A percentile compares a stretch with the other conserved stretches of the same genome.
phyloP scores from a whole-genome alignment of 2,329 filamentous ascomycete species.

The Pseudogymnoascus sp. region DNA sequence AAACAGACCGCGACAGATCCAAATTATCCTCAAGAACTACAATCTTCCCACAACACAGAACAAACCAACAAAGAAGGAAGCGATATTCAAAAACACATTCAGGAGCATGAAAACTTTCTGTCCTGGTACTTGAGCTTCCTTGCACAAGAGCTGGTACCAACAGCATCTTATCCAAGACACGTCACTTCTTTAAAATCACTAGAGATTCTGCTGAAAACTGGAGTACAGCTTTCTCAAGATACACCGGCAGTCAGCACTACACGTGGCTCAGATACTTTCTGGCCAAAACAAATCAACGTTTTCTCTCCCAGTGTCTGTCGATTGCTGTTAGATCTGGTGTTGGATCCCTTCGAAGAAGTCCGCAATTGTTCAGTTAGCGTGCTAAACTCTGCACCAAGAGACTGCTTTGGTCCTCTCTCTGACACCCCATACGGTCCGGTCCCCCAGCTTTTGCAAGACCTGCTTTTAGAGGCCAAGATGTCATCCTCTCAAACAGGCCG shows the following conservation, averaged over 20 bases:
- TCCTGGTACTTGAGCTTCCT: slow-evolving; percentile 67
- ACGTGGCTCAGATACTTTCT: slow-evolving; percentile 4
- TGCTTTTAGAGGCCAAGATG: slow-evolving; percentile 45
- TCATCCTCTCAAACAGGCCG: slow-evolving; percentile 64
- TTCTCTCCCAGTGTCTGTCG: slow-evolving; percentile 46
- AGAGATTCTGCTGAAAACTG: slow-evolving; percentile 48
- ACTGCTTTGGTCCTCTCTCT: slow-evolving; percentile 17
- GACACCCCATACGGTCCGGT: slow-evolving; percentile 14
- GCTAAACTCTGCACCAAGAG: slow-evolving; percentile 41
- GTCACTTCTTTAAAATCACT: slow-evolving; percentile 70
- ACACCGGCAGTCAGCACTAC: not conserved
- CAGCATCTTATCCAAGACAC: slow-evolving; percentile 83
- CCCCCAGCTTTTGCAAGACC: slow-evolving; percentile 34
- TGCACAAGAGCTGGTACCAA: slow-evolving; percentile 64
- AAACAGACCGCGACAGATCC: slow-evolving; percentile 11
- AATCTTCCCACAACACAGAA: not conserved
- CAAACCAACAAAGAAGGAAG: slow-evolving; percentile 5
- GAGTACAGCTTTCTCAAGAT: slow-evolving; percentile 27
- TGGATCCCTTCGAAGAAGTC: slow-evolving; percentile 92
- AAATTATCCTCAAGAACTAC: slow-evolving; percentile 23
- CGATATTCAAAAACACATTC: slow-evolving; percentile 28
- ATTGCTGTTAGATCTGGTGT: slow-evolving; percentile 65
- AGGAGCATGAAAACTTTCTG: slow-evolving; percentile 57
- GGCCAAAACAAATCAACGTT: slow-evolving; percentile 22
- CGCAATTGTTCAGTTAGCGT: slow-evolving; percentile 49